Evolutionary conservation across 768 basidiomycete genomes (phyloP), one percentile per base, ranked within the genome.

Genomic region (Mycena galopus): DNA sequence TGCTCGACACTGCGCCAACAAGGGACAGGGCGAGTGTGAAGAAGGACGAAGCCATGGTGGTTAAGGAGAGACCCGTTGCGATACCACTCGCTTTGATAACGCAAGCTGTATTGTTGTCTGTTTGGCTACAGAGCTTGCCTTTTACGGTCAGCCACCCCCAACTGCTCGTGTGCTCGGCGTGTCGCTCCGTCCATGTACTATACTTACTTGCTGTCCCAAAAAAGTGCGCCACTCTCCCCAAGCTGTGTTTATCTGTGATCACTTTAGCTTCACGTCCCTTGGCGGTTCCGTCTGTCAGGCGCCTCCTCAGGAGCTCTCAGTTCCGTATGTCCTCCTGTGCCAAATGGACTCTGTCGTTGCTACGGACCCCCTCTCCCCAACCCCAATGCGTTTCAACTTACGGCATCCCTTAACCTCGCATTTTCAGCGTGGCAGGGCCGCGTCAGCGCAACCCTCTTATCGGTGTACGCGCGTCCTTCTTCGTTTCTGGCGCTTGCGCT

Each of bases 1-100:
- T 86, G 16, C 87, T 80, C 60, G 79, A 69, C 62, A 80, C 84
- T 27, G 81, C 71, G 32, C 84, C 79, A 65, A 81, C 80, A 69
- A 84, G 76, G 47, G 84, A 82, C 29, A 86, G 79, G 65, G 86
- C 84, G 56, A 88, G 73, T 73, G 84, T 81, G 65, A 83, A 71
- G 73, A 87, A 72, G 71, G 79, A 75, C 76, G 71, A 66, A 61
- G 83, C 78, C 86, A 87, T 88, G 82, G 79, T 87, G 82, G 83
- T 80, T 69, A 74, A 73, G 73, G 72, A 75, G 76, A 78, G 78
- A 56, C 51, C 55, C 68, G 68, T 66, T 69, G 65, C 33, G 60
- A 32, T 57, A 25, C 62, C 60, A 67, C 32, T 53, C 37, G 53
- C 62, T 70, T 73, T 77, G 78, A 81, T 79, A 82, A 78, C 73